phyloP scores from a whole-genome alignment of 1,284 basidiomycete genomes.

The Caloboletus inedulis region DNA sequence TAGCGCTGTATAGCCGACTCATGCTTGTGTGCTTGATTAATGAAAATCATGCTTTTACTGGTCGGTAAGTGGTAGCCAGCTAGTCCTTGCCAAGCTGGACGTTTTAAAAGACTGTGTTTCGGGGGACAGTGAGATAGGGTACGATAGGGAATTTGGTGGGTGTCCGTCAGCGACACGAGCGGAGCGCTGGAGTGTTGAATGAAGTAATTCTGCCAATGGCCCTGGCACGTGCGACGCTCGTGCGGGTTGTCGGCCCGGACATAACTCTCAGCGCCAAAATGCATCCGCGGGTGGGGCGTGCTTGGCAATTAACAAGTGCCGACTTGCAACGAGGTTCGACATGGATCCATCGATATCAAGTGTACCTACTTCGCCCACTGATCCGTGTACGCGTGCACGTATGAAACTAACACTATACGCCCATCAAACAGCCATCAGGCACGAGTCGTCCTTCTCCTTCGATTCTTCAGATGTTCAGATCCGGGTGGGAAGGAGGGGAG shows the following conservation, averaged over 20 bases:
- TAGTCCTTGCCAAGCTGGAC: not conserved
- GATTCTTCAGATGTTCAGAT: too few species aligned
- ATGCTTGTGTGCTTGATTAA: conserved; percentile 9
- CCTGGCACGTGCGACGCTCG: not conserved
- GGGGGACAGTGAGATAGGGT: not conserved
- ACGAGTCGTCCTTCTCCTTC: too few species aligned
- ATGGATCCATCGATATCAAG: too few species aligned
- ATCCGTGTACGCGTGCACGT: too few species aligned
- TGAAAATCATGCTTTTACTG: conserved; percentile 14
- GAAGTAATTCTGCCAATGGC: not conserved
- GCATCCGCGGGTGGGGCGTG: too few species aligned
- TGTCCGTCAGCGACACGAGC: not conserved
- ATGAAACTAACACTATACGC: too few species aligned
- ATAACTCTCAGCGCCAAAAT: not conserved
- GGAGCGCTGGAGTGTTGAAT: not conserved
- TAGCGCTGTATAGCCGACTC: conserved; percentile 5
- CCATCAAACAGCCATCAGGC: too few species aligned
- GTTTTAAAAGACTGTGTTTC: conserved; percentile 11
- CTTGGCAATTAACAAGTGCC: too few species aligned
- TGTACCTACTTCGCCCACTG: too few species aligned
- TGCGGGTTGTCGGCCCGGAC: not conserved
- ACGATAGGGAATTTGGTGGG: conserved; percentile 2
- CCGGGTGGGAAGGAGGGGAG: too few species aligned
- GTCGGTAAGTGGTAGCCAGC: not conserved
- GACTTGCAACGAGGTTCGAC: too few species aligned